A percentile compares a stretch with the other conserved stretches of the same genome.
These are phyloP conservation scores for Diaporthe citrichinensis DNA, from an alignment of 2,329 filamentous ascomycete genomes.

Conservation along the genomic window DNA sequence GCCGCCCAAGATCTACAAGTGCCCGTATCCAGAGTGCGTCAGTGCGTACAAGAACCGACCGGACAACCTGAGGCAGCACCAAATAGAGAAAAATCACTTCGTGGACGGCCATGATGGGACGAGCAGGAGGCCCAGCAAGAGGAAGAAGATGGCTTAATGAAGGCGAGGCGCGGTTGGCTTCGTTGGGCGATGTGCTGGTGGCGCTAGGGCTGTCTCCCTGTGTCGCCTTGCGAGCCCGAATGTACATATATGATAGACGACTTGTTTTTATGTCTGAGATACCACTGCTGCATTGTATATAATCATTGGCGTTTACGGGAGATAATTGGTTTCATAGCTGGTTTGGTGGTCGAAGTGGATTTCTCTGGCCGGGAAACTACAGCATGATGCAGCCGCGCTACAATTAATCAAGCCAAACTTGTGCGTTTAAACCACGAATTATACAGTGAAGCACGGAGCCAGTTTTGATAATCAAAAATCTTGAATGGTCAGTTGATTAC, in stretches of 20 bases:
- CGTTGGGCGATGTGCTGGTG: not conserved
- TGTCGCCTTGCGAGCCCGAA: not conserved
- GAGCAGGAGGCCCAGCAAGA: slow-evolving; percentile 59
- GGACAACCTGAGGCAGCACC: slow-evolving; percentile 70
- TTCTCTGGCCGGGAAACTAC: not conserved
- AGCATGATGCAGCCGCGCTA: not conserved
- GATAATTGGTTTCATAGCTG: not conserved
- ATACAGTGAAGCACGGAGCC: not conserved
- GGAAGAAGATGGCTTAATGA: slow-evolving; percentile 57
- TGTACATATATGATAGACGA: slow-evolving; percentile 19
- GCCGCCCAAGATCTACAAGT: slow-evolving; percentile 66
- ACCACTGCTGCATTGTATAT: slow-evolving; percentile 30
- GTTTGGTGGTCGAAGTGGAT: not conserved
- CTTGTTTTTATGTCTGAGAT: slow-evolving; percentile 20
- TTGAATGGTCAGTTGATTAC: not conserved
- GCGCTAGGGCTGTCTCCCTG: not conserved
- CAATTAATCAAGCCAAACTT: not conserved
- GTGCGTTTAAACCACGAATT: not conserved
- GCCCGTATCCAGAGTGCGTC: slow-evolving; percentile 66
- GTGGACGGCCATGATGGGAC: slow-evolving; percentile 58
- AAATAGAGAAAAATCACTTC: slow-evolving; percentile 69
- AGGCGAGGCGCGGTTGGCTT: too few relatives aligned
- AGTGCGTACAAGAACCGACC: slow-evolving; percentile 69
- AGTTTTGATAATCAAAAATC: not conserved
- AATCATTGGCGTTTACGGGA: not conserved